A percentile compares a stretch with the other conserved stretches of the same genome.
Conservation (phyloP, 169 alveolate species). For the Perkinsus chesapeaki region DNA sequence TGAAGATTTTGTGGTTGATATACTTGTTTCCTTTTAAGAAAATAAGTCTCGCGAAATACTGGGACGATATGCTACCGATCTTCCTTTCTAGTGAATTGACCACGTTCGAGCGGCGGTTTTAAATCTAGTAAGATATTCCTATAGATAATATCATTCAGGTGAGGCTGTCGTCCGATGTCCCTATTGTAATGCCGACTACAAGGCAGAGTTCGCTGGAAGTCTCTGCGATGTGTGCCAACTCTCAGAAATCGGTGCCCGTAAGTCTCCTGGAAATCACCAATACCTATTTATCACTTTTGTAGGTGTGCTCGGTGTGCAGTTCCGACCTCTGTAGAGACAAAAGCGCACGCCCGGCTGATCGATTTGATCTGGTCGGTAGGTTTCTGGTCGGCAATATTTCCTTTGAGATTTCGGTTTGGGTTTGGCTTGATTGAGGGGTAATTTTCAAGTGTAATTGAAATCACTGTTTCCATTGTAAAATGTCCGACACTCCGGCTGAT, state of each 20-base stretch:
- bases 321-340: not conserved
- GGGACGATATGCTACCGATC: no score
- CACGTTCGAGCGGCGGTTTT: not conserved
- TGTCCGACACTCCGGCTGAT: not conserved
- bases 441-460: not conserved
- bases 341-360: not conserved
- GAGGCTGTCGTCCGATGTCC: conserved; percentile 30
- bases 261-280: not conserved
- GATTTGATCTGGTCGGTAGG: not conserved
- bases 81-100: not conserved
- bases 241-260: conserved; percentile 27
- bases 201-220: conserved; percentile 19
- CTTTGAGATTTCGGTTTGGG: not conserved
- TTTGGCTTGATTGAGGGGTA: not conserved
- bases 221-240: conserved; percentile 27
- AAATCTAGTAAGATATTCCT: not conserved
- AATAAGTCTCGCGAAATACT: no score
- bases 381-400: not conserved
- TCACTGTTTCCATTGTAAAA: not conserved
- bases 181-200: conserved; percentile 25
- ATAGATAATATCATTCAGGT: no score
- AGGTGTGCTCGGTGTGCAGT: conserved; percentile 1
- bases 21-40: no score
- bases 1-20: not conserved
- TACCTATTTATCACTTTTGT: not conserved